phyloP scores from a whole-genome alignment of 2,329 filamentous ascomycete genomes.

The Ophiocordyceps australis region DNA sequence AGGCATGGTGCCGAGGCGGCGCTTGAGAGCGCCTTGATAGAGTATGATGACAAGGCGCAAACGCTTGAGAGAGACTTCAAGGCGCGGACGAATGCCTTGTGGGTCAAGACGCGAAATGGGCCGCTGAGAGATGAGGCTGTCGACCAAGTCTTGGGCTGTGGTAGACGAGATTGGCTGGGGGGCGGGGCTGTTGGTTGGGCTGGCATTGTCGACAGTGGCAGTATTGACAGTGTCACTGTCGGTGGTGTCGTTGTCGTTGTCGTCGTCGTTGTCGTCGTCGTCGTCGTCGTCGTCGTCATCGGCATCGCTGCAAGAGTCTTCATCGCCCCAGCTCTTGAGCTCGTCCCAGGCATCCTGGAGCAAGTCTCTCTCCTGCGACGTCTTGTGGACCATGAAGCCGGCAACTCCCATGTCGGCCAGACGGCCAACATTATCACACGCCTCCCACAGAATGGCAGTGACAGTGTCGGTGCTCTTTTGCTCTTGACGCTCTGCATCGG shows the following conservation, averaged over 20 bases:
- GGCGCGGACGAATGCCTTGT: conserved; percentile 42
- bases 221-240: too few species aligned
- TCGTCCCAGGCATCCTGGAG: conserved; percentile 73
- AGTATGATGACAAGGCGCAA: conserved; percentile 50
- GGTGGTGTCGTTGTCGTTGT: conserved; percentile 22
- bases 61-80: conserved; percentile 45
- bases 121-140: conserved; percentile 47
- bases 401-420: conserved; percentile 50
- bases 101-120: conserved; percentile 47
- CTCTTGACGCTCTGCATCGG: conserved; percentile 10
- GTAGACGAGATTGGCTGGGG: too few species aligned
- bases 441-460: conserved; percentile 69
- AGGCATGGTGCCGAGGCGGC: conserved; percentile 39
- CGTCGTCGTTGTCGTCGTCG: conserved; percentile 16
- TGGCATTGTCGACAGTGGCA: too few species aligned
- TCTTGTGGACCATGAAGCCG: conserved; percentile 52
- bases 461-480: conserved; percentile 35
- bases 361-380: conserved; percentile 55
- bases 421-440: conserved; percentile 54
- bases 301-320: conserved; percentile 43
- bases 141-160: conserved; percentile 38
- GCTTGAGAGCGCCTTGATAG: conserved; percentile 52
- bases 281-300: conserved; percentile 30
- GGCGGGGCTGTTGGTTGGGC: too few species aligned
- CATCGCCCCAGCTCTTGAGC: conserved; percentile 73